These are phyloP conservation scores for Pestalotiopsis fici DNA, from an alignment of 2,329 filamentous ascomycete species.

Conservation along the genomic window DNA sequence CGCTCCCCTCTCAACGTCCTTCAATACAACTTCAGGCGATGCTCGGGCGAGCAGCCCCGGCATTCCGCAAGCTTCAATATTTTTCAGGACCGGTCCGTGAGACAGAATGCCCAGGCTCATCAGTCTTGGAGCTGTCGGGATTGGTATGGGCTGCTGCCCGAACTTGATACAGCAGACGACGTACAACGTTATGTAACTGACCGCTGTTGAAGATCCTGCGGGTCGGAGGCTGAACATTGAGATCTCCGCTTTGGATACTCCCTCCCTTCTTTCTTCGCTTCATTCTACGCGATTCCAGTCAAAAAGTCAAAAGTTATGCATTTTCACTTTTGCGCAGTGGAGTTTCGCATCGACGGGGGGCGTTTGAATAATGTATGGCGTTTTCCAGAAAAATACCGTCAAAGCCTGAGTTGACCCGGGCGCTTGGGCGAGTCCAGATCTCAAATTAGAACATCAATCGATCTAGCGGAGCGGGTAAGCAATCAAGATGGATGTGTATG, in stretches of 20 bases:
- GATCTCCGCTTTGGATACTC: not conserved
- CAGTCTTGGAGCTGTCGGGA: not conserved
- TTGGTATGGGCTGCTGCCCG: not conserved
- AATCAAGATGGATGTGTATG: not conserved
- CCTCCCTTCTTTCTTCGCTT: not conserved
- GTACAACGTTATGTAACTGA: not conserved
- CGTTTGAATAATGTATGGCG: not conserved
- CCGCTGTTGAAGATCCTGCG: not conserved
- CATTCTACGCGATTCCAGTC: not conserved
- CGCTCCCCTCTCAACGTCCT: constrained; percentile 3
- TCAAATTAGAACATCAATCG: not conserved
- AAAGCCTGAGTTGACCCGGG: not conserved
- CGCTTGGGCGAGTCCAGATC: not conserved
- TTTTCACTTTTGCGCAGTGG: not conserved
- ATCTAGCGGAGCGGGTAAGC: not conserved
- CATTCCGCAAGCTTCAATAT: not conserved
- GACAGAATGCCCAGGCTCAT: not conserved
- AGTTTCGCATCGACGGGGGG: not conserved
- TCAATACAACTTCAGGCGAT: constrained; percentile 4
- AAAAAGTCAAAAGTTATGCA: not conserved
- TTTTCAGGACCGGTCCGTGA: not conserved
- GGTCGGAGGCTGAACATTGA: not conserved
- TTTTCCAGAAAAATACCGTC: not conserved
- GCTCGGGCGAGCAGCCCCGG: not conserved
- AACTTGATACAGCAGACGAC: not conserved